Evolutionary conservation across 768 basidiomycete species (phyloP).

Genomic region (Gymnopilus dilepis): DNA sequence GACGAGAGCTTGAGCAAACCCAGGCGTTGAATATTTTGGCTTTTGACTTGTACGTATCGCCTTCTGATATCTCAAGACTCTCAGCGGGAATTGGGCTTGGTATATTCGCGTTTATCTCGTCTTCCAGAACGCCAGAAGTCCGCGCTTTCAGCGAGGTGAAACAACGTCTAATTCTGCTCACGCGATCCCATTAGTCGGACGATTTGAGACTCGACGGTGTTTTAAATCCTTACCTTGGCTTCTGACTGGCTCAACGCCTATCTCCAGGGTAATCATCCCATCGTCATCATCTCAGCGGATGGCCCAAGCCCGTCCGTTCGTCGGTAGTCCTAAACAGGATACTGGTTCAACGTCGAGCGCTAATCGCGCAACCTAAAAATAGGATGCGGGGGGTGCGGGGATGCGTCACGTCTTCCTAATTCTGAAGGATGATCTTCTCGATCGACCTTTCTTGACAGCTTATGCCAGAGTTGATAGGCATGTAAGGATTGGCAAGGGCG

Average conservation of each 20-base stretch:
- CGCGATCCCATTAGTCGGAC: not conserved
- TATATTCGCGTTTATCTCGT: too few species aligned
- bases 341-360: too few species aligned
- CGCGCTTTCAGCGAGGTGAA: not conserved
- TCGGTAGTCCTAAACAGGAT: not conserved
- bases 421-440: not conserved
- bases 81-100: too few species aligned
- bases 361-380: not conserved
- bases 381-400: not conserved
- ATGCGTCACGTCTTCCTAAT: not conserved
- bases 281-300: not conserved
- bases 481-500: too few species aligned
- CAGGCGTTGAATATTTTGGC: too few species aligned
- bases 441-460: too few species aligned
- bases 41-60: too few species aligned
- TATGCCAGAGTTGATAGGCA: too few species aligned
- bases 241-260: not conserved
- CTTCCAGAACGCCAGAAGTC: not conserved
- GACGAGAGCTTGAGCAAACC: too few species aligned
- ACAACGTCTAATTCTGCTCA: not conserved
- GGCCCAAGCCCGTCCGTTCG: not conserved
- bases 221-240: not conserved
- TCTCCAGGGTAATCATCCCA: not conserved
- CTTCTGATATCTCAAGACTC: too few species aligned
- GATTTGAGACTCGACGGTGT: constrained; percentile 1